These are phyloP conservation scores for Fusarium nelsonii DNA, from an alignment of 2,329 filamentous ascomycete genomes.

Conservation along the genomic window DNA sequence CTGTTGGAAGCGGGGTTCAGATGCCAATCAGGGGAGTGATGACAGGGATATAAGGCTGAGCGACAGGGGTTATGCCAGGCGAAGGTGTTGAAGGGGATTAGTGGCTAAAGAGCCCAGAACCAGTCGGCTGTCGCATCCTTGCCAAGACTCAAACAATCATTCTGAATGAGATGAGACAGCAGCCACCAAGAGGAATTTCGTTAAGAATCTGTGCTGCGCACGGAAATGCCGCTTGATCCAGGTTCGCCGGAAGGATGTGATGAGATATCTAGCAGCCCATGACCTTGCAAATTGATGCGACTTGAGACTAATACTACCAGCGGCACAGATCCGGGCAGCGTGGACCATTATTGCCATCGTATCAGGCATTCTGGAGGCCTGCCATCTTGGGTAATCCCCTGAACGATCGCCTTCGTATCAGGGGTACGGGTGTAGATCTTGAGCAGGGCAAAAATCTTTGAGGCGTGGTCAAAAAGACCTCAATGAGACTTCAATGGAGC, in stretches of 20 bases:
- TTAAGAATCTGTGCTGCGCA: slow-evolving; percentile 4
- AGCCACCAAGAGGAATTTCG: slow-evolving; percentile 25
- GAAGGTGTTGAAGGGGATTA: slow-evolving; percentile 43
- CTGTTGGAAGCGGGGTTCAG: slow-evolving; percentile 35
- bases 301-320: slow-evolving; percentile 25
- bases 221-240: slow-evolving; percentile 10
- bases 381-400: slow-evolving; percentile 37
- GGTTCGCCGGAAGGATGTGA: slow-evolving; percentile 21
- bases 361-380: slow-evolving; percentile 25
- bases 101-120: slow-evolving; percentile 36
- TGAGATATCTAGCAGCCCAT: slow-evolving; percentile 11
- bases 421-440: slow-evolving; percentile 38
- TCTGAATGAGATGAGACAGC: slow-evolving; percentile 37
- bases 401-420: slow-evolving; percentile 32
- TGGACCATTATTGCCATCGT: slow-evolving; percentile 27
- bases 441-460: slow-evolving; percentile 23
- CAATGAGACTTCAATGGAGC: slow-evolving; percentile 27
- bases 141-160: slow-evolving; percentile 43
- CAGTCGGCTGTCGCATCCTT: slow-evolving; percentile 40
- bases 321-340: slow-evolving; percentile 28
- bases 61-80: slow-evolving; percentile 37
- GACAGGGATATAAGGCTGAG: slow-evolving; percentile 41
- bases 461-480: slow-evolving; percentile 21
- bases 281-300: slow-evolving; percentile 20
- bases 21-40: slow-evolving; percentile 45